phyloP scores from a whole-genome alignment of 495 filamentous ascomycete genomes.

The Chaetomium fimeti region DNA sequence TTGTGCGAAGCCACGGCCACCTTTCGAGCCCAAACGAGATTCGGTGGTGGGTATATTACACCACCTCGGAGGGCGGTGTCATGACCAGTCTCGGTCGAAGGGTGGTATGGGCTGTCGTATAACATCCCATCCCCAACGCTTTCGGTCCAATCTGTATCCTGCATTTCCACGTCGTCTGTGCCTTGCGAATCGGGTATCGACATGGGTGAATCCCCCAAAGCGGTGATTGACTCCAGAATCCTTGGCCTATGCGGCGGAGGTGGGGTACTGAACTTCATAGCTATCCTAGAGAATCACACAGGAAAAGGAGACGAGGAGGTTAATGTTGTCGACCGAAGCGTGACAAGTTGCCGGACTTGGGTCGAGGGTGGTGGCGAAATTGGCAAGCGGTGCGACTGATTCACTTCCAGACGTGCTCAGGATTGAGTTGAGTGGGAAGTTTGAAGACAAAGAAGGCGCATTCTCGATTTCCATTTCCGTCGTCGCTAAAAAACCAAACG shows the following conservation, averaged over 20 bases:
- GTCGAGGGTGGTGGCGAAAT: not conserved
- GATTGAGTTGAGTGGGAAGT: not conserved
- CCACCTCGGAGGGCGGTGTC: conserved; percentile 11
- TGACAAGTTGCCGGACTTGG: not conserved
- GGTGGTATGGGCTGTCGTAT: not conserved
- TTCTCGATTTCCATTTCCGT: conserved; percentile 12
- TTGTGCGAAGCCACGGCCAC: not conserved
- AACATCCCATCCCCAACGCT: not conserved
- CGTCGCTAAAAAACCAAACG: not conserved
- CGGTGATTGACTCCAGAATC: conserved; percentile 5
- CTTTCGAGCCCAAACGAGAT: conserved; percentile 2
- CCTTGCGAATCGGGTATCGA: not conserved
- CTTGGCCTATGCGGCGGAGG: not conserved
- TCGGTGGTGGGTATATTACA: not conserved
- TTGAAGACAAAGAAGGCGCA: not conserved
- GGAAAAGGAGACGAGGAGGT: not conserved
- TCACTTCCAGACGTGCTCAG: not conserved
- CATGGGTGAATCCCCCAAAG: not conserved
- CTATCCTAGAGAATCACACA: not conserved
- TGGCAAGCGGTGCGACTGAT: not conserved
- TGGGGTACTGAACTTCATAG: not conserved
- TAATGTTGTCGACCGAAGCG: not conserved
- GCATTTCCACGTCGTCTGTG: not conserved
- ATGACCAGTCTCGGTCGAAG: not conserved
- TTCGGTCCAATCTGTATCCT: not conserved